These are phyloP conservation scores for Botrytis fabae DNA, from an alignment of 2,329 filamentous ascomycete species.

Conservation along the genomic window DNA sequence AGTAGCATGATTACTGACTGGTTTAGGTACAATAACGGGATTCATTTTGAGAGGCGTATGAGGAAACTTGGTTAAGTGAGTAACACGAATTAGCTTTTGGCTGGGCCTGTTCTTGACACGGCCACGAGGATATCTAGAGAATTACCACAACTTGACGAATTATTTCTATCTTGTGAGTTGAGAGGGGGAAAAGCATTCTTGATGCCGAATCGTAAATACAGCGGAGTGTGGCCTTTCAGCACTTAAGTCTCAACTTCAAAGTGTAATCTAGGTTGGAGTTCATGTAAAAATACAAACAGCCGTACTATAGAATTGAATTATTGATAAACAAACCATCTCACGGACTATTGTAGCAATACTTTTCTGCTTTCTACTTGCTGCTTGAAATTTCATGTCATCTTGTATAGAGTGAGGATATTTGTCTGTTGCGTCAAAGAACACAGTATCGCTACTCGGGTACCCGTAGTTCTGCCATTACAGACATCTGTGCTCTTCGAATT, in stretches of 20 bases:
- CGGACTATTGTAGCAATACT: neutral
- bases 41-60: conserved; percentile 10
- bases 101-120: conserved; percentile 8
- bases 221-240: conserved; percentile 22
- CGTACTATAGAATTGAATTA: conserved; percentile 19
- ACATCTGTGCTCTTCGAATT: conserved; percentile 19
- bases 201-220: conserved; percentile 29
- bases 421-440: conserved; percentile 19
- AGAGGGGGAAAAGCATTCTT: conserved; percentile 6
- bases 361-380: neutral
- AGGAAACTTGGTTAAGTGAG: conserved; percentile 20
- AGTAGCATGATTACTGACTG: neutral
- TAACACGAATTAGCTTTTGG: conserved; percentile 15
- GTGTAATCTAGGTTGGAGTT: conserved; percentile 33
- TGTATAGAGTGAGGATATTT: neutral
- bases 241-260: conserved; percentile 26
- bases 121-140: conserved; percentile 16
- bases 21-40: conserved; percentile 20
- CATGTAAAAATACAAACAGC: conserved; percentile 35
- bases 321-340: neutral
- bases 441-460: conserved; percentile 7
- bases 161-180: conserved; percentile 1
- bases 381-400: neutral
- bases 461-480: conserved; percentile 18
- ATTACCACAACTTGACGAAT: conserved; percentile 16